A percentile compares a stretch with the other conserved stretches of the same genome.
Evolutionary conservation across 2,329 filamentous ascomycete species (phyloP).

Genomic region (Aspergillus hortae): DNA sequence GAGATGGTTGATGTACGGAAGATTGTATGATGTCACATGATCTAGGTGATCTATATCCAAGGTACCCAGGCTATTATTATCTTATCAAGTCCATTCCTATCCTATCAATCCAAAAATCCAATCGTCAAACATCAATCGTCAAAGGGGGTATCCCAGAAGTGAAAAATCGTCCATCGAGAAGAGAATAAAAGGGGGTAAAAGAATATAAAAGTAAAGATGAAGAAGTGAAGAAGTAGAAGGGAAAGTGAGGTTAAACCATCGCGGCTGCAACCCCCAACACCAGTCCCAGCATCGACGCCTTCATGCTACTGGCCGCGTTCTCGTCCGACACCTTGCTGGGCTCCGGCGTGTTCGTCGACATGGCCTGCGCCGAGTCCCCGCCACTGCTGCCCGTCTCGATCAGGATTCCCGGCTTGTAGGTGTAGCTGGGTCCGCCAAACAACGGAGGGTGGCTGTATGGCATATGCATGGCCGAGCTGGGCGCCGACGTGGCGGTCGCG

Average conservation of each 20-base stretch:
- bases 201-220: not conserved
- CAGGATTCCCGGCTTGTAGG: conserved; percentile 3
- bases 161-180: not conserved
- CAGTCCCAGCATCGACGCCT: conserved; percentile 17
- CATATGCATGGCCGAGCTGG: conserved; percentile 19
- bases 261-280: conserved; percentile 16
- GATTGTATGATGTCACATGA: not conserved
- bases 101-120: not conserved
- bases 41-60: not conserved
- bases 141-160: conserved; percentile 1
- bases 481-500: conserved; percentile 15
- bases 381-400: not conserved
- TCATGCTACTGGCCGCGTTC: conserved; percentile 10
- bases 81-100: not conserved
- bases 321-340: not conserved
- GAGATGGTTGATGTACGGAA: not conserved
- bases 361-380: conserved; percentile 1
- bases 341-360: not conserved
- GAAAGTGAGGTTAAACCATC: not conserved
- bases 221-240: not conserved
- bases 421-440: conserved; percentile 14
- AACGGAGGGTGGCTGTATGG: conserved; percentile 7
- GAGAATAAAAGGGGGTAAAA: not conserved
- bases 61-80: not conserved
- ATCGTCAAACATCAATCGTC: conserved; percentile 5